phyloP scores from a whole-genome alignment of 768 basidiomycete species.

The Mycena vitilis region DNA sequence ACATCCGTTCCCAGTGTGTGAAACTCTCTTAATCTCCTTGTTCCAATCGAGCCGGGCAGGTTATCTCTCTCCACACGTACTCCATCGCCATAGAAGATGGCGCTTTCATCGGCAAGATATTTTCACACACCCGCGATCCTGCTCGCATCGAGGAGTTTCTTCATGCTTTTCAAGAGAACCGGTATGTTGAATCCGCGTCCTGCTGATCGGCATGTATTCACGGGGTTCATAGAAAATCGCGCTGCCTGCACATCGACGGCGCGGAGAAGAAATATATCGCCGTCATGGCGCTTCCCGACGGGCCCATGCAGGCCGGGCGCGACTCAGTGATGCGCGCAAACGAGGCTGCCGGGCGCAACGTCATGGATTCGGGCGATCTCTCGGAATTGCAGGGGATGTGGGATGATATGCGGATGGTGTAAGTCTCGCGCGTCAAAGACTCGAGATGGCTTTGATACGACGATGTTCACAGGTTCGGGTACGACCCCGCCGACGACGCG shows the following conservation, averaged over 20 bases:
- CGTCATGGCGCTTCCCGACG: conserved; percentile 25
- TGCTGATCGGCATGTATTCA: no score
- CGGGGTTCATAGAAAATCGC: conserved; percentile 12
- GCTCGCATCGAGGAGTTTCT: no score
- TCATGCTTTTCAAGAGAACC: no score
- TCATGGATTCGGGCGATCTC: conserved; percentile 23
- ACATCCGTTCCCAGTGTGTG: no score
- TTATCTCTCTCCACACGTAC: no score
- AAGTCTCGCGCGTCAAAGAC: neutral
- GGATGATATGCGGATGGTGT: conserved; percentile 34
- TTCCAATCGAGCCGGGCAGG: no score
- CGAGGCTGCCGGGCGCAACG: conserved; percentile 30
- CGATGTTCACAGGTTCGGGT: conserved; percentile 8
- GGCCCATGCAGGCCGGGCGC: conserved; percentile 19
- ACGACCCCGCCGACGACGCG: conserved; percentile 20
- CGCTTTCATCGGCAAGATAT: no score
- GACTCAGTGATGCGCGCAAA: conserved; percentile 29
- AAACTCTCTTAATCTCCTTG: no score
- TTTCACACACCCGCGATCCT: no score
- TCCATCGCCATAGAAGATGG: no score
- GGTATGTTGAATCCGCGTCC: no score
- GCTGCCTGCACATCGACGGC: conserved; percentile 23
- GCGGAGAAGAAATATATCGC: conserved; percentile 22
- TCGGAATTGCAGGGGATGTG: conserved; percentile 20
- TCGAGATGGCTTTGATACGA: no score